phyloP scores from a whole-genome alignment of 805 yeast species.

The Metahyphopichia silvanorum region DNA sequence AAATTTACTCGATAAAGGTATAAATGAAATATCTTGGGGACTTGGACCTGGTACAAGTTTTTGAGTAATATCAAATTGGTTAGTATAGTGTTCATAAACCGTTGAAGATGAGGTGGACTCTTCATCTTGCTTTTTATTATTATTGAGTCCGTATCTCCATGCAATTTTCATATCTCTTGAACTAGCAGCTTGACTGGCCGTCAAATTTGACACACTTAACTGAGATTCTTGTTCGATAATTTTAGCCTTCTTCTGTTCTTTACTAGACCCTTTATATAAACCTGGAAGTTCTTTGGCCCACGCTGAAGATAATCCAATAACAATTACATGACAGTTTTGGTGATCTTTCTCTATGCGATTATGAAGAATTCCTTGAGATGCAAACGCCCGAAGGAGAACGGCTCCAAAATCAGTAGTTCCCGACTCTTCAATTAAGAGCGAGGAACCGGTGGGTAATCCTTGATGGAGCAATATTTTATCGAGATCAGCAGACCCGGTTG shows the following conservation, averaged over 20 bases:
- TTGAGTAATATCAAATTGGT: constrained; percentile 76
- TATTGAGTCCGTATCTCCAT: constrained; percentile 77
- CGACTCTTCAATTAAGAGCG: constrained; percentile 72
- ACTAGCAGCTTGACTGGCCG: constrained; percentile 20
- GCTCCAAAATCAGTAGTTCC: constrained; percentile 88
- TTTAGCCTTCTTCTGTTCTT: constrained; percentile 59
- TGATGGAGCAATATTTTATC: constrained; percentile 75
- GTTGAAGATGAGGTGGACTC: constrained; percentile 4
- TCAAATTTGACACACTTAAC: constrained; percentile 64
- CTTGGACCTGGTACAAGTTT: constrained; percentile 65
- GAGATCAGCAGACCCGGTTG: constrained; percentile 76
- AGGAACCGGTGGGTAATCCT: constrained; percentile 79
- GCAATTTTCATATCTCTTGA: constrained; percentile 74
- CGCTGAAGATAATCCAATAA: constrained; percentile 52
- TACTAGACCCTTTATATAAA: constrained; percentile 62
- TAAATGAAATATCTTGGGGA: constrained; percentile 54
- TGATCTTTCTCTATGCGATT: constrained; percentile 42
- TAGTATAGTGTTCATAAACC: constrained; percentile 51
- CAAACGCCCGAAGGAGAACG: constrained; percentile 63
- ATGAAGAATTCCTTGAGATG: constrained; percentile 74
- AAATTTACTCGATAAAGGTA: constrained; percentile 34
- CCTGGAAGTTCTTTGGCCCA: constrained; percentile 81
- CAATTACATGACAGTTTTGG: constrained; percentile 57
- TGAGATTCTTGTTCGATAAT: constrained; percentile 57
- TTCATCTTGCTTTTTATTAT: constrained; percentile 23